Evolutionary conservation across 2,329 filamentous ascomycete species (phyloP).

Genomic region (Arthrobotrys conoides): DNA sequence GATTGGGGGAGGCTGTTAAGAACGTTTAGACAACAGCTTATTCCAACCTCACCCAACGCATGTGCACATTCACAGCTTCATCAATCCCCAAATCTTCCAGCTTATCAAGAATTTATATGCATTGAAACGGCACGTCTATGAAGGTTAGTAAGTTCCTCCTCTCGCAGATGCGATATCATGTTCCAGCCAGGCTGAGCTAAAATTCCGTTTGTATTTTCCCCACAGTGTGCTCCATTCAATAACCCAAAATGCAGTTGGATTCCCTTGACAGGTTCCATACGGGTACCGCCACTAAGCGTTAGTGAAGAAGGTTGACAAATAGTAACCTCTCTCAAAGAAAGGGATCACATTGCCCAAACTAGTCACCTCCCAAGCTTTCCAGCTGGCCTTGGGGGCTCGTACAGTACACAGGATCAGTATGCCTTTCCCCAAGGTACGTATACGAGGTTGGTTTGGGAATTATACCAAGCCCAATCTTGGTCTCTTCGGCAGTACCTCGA

Average conservation of each 20-base stretch:
- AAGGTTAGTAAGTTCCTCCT: not conserved
- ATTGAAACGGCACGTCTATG: not conserved
- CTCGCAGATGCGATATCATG: conserved; percentile 12
- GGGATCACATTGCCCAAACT: conserved; percentile 42
- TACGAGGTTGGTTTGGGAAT: conserved; percentile 27
- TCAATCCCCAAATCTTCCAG: not conserved
- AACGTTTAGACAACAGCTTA: not conserved
- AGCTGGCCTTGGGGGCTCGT: not conserved
- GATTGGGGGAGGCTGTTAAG: not conserved
- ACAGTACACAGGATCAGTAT: conserved; percentile 1
- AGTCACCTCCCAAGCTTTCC: not conserved
- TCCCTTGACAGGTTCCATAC: conserved; percentile 9
- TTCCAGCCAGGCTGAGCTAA: not conserved
- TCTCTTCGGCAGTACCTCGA: no score
- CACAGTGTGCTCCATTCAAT: not conserved
- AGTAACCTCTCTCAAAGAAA: conserved; percentile 4
- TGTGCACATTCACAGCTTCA: not conserved
- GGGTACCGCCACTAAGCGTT: conserved; percentile 26
- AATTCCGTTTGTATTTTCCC: not conserved
- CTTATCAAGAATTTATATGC: not conserved
- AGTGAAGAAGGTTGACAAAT: conserved; percentile 53
- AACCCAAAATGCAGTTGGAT: conserved; percentile 5
- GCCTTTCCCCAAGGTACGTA: not conserved
- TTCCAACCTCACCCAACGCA: conserved; percentile 27
- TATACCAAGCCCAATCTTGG: conserved; percentile 1